phyloP scores from a whole-genome alignment of 768 basidiomycete genomes.

The Lactarius hengduanensis region DNA sequence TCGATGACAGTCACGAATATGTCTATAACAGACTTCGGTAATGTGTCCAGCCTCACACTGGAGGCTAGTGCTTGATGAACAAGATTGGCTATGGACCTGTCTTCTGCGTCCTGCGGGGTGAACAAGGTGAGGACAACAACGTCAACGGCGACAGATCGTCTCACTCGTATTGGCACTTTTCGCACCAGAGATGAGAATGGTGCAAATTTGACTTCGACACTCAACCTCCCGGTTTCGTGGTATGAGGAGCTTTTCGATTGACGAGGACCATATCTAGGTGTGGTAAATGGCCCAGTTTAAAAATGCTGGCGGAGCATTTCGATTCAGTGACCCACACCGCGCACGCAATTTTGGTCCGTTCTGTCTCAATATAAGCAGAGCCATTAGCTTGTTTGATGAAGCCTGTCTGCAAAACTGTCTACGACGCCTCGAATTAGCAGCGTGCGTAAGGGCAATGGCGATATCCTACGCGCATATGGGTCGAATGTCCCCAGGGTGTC shows the following conservation, averaged over 20 bases:
- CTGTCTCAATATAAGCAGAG: slow-evolving; percentile 94
- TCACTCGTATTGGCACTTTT: slow-evolving; percentile 82
- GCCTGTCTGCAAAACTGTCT: slow-evolving; percentile 81
- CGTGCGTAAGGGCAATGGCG: slow-evolving; percentile 3
- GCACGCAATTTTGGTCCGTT: slow-evolving; percentile 89
- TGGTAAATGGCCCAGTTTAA: slow-evolving; percentile 14
- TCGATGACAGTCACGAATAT: slow-evolving; percentile 88
- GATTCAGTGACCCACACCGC: slow-evolving; percentile 62
- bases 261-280: slow-evolving; percentile 73
- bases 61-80: slow-evolving; percentile 85
- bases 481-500: slow-evolving; percentile 64
- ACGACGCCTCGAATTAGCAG: slow-evolving; percentile 17
- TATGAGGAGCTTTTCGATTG: slow-evolving; percentile 80
- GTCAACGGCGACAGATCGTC: slow-evolving; percentile 31
- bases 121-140: slow-evolving; percentile 9
- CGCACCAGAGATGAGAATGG: slow-evolving; percentile 84
- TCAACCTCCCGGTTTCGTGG: slow-evolving; percentile 84
- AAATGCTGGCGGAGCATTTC: slow-evolving; percentile 33
- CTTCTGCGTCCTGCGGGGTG: slow-evolving; percentile 84
- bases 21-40: slow-evolving; percentile 96
- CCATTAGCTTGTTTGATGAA: slow-evolving; percentile 93
- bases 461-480: slow-evolving; percentile 70
- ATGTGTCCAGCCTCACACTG: slow-evolving; percentile 78
- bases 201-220: slow-evolving; percentile 95
- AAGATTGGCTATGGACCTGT: slow-evolving; percentile 76